These are phyloP conservation scores for Ceratocystis alfenasii DNA, from an alignment of 2,329 filamentous ascomycete species.

Conservation along the genomic window DNA sequence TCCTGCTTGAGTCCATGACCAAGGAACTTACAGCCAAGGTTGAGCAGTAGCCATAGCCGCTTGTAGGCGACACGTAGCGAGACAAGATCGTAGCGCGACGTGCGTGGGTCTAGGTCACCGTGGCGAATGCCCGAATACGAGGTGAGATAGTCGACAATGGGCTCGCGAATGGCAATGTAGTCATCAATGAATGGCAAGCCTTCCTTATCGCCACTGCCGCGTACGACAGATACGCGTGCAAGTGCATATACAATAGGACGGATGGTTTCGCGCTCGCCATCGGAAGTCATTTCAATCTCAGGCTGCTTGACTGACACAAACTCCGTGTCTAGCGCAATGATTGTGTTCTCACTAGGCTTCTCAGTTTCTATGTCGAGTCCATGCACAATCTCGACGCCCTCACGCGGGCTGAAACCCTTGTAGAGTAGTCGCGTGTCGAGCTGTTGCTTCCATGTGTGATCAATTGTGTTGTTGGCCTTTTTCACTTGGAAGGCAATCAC, in stretches of 20 bases:
- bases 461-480: conserved; percentile 65
- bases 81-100: conserved; percentile 72
- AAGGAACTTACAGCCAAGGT: conserved; percentile 85
- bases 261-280: conserved; percentile 84
- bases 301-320: conserved; percentile 88
- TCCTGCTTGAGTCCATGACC: conserved; percentile 90
- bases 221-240: conserved; percentile 82
- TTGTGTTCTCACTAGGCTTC: conserved; percentile 55
- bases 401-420: conserved; percentile 40
- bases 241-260: conserved; percentile 81
- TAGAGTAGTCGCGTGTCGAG: conserved; percentile 80
- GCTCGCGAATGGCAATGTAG: conserved; percentile 84
- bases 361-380: conserved; percentile 49
- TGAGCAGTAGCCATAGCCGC: conserved; percentile 92
- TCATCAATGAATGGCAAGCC: conserved; percentile 90
- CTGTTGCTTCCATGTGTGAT: conserved; percentile 72
- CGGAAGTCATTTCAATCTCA: conserved; percentile 91
- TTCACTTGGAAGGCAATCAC: conserved; percentile 80
- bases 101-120: conserved; percentile 67
- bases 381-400: conserved; percentile 43
- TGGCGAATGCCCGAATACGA: conserved; percentile 83
- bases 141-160: conserved; percentile 89
- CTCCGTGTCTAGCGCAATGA: conserved; percentile 87
- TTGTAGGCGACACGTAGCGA: conserved; percentile 89
- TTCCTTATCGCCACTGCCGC: conserved; percentile 65